Conservation (phyloP, 2,329 filamentous ascomycete genomes). For the Aspergillus nomiae region DNA sequence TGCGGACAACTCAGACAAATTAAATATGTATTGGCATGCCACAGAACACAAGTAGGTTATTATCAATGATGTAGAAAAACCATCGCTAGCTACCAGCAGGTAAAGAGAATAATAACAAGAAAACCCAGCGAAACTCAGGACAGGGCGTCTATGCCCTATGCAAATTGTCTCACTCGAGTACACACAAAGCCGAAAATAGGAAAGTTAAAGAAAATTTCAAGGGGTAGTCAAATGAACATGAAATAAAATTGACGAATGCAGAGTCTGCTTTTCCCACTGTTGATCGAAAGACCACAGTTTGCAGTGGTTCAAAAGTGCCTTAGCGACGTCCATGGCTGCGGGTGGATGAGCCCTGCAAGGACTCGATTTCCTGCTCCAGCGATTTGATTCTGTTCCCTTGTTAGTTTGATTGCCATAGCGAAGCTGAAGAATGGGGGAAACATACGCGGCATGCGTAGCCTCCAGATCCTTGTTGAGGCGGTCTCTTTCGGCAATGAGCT, state of each 20-base stretch:
- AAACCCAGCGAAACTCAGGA: constrained; percentile 32
- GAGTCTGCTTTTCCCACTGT: constrained; percentile 29
- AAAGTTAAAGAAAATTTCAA: constrained; percentile 24
- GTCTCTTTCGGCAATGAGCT: constrained; percentile 97
- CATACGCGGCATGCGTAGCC: constrained; percentile 81
- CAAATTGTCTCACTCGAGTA: constrained; percentile 32
- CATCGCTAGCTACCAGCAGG: constrained; percentile 46
- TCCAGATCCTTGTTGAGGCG: constrained; percentile 99
- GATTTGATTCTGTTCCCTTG: constrained; percentile 48
- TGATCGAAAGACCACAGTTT: constrained; percentile 26
- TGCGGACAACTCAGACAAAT: constrained; percentile 21
- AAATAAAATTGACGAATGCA: constrained; percentile 34
- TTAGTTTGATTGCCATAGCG: constrained; percentile 27
- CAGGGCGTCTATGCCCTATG: constrained; percentile 22
- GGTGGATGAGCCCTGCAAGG: constrained; percentile 85
- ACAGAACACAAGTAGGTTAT: constrained; percentile 44
- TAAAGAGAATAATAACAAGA: constrained; percentile 37
- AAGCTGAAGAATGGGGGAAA: constrained; percentile 14
- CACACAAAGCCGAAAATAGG: constrained; percentile 28
- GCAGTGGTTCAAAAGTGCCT: constrained; percentile 24
- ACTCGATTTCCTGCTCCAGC: constrained; percentile 83
- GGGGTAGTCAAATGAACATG: constrained; percentile 38
- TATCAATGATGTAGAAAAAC: constrained; percentile 44
- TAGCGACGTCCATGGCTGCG: constrained; percentile 93
- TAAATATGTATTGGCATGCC: constrained; percentile 44